phyloP scores from a whole-genome alignment of 2,329 filamentous ascomycete genomes.

The Clarireedia monteithiana region DNA sequence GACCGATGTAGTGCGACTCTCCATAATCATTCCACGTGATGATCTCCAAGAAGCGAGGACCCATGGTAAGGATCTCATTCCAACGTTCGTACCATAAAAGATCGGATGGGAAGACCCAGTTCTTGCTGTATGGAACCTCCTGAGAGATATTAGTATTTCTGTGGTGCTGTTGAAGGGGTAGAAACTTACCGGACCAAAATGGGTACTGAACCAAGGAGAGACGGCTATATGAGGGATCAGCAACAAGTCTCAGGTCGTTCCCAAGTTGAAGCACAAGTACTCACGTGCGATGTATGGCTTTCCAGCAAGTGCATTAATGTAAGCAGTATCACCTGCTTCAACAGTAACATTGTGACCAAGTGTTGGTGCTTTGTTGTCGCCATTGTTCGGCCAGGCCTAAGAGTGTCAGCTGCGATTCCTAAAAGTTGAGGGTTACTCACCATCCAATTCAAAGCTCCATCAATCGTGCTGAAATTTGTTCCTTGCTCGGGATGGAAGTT shows the following conservation, averaged over 20 bases:
- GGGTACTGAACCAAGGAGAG: slow-evolving; percentile 32
- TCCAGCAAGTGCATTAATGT: slow-evolving; percentile 13
- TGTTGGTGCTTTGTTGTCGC: slow-evolving; percentile 20
- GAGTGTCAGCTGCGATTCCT: too few species aligned
- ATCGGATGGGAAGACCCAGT: slow-evolving; percentile 36
- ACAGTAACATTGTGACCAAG: slow-evolving; percentile 16
- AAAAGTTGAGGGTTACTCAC: background rate
- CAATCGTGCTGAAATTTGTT: slow-evolving; percentile 12
- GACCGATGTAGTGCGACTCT: slow-evolving; percentile 45
- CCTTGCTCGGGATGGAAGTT: slow-evolving; percentile 19
- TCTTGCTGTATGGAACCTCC: slow-evolving; percentile 31
- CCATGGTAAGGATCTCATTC: slow-evolving; percentile 33
- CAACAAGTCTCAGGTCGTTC: too few species aligned
- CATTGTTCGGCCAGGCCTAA: slow-evolving; percentile 20
- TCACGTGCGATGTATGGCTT: slow-evolving; percentile 21
- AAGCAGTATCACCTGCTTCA: slow-evolving; percentile 14
- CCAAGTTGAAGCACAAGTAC: background rate
- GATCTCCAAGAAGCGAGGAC: slow-evolving; percentile 37
- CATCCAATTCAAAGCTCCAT: slow-evolving; percentile 21
- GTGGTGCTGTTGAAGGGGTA: slow-evolving; percentile 30
- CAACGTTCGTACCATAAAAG: slow-evolving; percentile 34
- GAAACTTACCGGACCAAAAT: slow-evolving; percentile 37
- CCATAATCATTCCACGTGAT: slow-evolving; percentile 44
- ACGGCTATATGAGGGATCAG: slow-evolving; percentile 11
- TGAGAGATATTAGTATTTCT: slow-evolving; percentile 13